Base-by-base conservation (phyloP, 2,329 filamentous ascomycete genomes). In the Davidsoniella virescens region DNA sequence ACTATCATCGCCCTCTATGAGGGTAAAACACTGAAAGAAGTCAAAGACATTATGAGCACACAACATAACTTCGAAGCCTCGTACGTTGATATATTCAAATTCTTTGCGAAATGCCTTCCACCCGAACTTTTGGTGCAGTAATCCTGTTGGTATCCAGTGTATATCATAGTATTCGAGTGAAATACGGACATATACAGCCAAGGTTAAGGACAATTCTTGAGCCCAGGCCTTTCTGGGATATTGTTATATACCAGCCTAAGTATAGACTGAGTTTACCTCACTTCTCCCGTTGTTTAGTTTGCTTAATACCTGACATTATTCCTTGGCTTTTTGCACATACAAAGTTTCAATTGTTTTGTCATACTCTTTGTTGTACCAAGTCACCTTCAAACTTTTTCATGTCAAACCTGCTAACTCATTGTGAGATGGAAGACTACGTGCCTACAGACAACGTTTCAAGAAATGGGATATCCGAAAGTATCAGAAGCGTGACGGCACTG, bases 401-500 rank as follows among this genome's bases (percentile, higher is more conserved):
- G 7, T 14, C 42, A 23, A 12, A 2, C 10, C 10, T 7, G 10
- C 20, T 14, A 12, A 8, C 10, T 29, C 12, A 29, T 18, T 25
- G n/a, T n/a, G 16, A 43, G 16, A 26, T 26, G 29, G 5, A 44
- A 63, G 62, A 14, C 64, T 62, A n/a, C 67, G 71, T 47, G 69
- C 70, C 2, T 74, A 72, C 55, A 63, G 70, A 17, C 68, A 69
- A n/a, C 63, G 67, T 37, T 65, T 74, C 54, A 63, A 67, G 20
- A 62, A 59, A 52, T 73, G 71, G 71, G 56, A 61, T 3, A 55
- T 71, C 40, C 58, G 60, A 56, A 74, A 74, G 57, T 73, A 74
- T 58, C 70, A 61, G 54, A 61, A 60, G 46, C 59, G 60, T 8
- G 7, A 12, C 8, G 16, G 18, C 17, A n/a, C n/a, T n/a, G n/a